Percentiles rank a stretch among this genome's conserved stretches.
Conservation (phyloP, 2,329 filamentous ascomycete genomes). For the Fusarium sp. region DNA sequence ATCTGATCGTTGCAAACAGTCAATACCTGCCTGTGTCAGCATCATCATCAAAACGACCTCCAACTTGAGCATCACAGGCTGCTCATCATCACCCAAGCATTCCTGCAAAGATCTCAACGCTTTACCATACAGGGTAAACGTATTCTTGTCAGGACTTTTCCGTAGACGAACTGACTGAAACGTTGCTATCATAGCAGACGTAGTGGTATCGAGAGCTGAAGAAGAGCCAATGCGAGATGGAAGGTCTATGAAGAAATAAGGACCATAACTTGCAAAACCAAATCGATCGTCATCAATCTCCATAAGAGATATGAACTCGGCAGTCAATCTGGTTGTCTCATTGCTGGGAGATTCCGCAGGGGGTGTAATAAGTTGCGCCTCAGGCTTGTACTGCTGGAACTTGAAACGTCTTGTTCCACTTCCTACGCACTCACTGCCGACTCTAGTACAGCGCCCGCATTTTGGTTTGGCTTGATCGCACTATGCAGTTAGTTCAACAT, state of each 20-base stretch:
- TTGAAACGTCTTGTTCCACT: constrained; percentile 8
- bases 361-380: not conserved
- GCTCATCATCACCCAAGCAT: not conserved
- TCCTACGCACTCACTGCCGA: not conserved
- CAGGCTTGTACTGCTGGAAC: constrained; percentile 15
- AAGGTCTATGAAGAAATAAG: constrained; percentile 6
- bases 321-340: not conserved
- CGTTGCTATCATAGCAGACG: constrained; percentile 1
- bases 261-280: constrained; percentile 6
- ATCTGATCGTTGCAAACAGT: fast-evolving
- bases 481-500: not conserved
- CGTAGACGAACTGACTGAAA: constrained; percentile 10
- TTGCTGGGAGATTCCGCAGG: not conserved
- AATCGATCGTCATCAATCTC: constrained; percentile 14
- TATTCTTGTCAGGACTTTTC: not conserved
- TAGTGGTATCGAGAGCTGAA: constrained; percentile 4
- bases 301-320: constrained; percentile 13
- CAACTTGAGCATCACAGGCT: constrained; percentile 5
- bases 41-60: constrained; percentile 22
- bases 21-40: constrained; percentile 18
- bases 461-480: constrained; percentile 21
- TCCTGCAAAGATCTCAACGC: constrained; percentile 5
- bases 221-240: constrained; percentile 11
- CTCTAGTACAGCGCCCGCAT: constrained; percentile 12
- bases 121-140: constrained; percentile 4